Base-by-base conservation (phyloP, 495 filamentous ascomycete species). In the Chaetomium fimeti region DNA sequence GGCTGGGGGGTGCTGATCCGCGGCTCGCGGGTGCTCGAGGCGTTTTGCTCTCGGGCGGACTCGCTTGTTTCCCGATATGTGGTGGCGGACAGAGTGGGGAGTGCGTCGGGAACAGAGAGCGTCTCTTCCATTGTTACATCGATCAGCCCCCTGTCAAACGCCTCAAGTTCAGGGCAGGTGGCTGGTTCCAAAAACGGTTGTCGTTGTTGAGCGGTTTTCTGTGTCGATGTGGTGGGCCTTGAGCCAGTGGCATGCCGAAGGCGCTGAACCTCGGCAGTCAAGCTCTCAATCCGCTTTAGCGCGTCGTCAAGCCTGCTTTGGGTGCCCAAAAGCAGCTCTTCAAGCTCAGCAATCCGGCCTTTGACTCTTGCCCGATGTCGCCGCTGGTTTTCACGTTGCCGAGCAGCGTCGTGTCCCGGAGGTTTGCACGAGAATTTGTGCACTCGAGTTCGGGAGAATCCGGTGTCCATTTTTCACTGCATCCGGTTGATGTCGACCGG, bases 341-440 rank as follows among this genome's bases (percentile, higher is more conserved):
- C 71, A 3, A 75, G 69, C 25, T 72, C 69, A 18, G 55, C 32
- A 13, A 73, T 68, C 1, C 54, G 60, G 29, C 59, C 53, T 56
- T 75, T 75, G 22, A 73, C 71, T 43, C 69, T 65, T 15, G 71
- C 71, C 4, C 73, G 71, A 52, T 75, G 73, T 12, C 73, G 69
- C 24, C 73, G 71, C 58, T 75, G 73, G 60, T 75, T 75, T 43
- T 72, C 71, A 0, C 69, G 67, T 22, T 67, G 59, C 0, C 71
- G 65, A 3, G 71, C 71, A 12, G 71, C 71, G 16, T 74, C 64
- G 25, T 68, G 61, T 1, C 60, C 67, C 8, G 68, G 65, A 0
- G 68, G 61, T 24, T 72, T 74, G 53, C 51, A 24, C 4, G 69
- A 68, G 58, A 73, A 74, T 38, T 72, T 74, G 61, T 61, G 62